These are phyloP conservation scores for Yamadazyma spencermartinsiae DNA, from an alignment of 1,139 yeast species.

Conservation along the genomic window DNA sequence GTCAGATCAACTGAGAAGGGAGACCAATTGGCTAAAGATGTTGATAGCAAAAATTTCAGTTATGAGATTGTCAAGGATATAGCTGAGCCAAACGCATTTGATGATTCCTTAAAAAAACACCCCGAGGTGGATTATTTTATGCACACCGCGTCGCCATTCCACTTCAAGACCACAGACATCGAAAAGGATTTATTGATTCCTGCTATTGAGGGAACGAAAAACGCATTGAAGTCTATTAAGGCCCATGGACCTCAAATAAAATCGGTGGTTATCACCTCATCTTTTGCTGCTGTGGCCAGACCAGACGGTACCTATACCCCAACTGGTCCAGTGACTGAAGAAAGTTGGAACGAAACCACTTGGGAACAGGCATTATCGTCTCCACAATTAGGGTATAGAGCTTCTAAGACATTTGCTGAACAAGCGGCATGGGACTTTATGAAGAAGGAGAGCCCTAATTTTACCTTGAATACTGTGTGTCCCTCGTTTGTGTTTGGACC, in stretches of 20 bases:
- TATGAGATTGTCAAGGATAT: slow-evolving; percentile 56
- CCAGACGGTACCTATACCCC: slow-evolving; percentile 3
- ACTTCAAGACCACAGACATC: slow-evolving; percentile 15
- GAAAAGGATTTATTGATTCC: slow-evolving; percentile 22
- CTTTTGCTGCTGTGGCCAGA: slow-evolving; percentile 19
- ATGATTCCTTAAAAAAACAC: slow-evolving; percentile 46
- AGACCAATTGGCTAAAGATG: slow-evolving; percentile 35
- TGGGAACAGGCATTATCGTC: slow-evolving; percentile 29
- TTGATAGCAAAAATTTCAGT: slow-evolving; percentile 27
- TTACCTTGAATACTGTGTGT: slow-evolving; percentile 25
- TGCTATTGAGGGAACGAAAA: slow-evolving; percentile 24
- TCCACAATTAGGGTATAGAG: slow-evolving; percentile 28
- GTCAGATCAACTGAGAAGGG: slow-evolving; percentile 57
- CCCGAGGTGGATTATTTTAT: slow-evolving; percentile 53
- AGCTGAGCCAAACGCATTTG: slow-evolving; percentile 51
- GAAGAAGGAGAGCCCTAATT: slow-evolving; percentile 25
- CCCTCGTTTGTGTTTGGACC: slow-evolving; percentile 43
- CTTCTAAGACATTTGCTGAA: slow-evolving; percentile 33
- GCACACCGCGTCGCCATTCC: slow-evolving; percentile 44
- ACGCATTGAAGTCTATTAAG: slow-evolving; percentile 23
- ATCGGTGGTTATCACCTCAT: slow-evolving; percentile 28
- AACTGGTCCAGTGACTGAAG: slow-evolving; percentile 22
- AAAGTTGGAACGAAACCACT: slow-evolving; percentile 39
- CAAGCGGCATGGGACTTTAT: slow-evolving; percentile 56
- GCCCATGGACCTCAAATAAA: slow-evolving; percentile 24